Evolutionary conservation across 2,329 filamentous ascomycete genomes (phyloP).

Genomic region (Neonectria magnoliae): DNA sequence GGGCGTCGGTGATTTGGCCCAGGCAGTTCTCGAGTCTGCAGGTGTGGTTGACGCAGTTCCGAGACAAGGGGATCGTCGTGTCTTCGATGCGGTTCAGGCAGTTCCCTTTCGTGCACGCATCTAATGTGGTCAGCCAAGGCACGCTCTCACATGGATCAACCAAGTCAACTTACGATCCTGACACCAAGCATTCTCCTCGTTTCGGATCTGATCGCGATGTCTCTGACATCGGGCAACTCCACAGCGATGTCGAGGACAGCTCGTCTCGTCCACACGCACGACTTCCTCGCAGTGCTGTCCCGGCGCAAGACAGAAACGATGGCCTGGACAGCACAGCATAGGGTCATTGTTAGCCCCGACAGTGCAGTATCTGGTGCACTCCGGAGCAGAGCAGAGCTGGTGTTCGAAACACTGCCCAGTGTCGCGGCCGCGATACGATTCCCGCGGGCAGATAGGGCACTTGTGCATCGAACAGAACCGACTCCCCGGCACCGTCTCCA

Average conservation of each 20-base stretch:
- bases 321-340: constrained; percentile 18
- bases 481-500: constrained; percentile 6
- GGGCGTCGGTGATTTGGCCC: neutral
- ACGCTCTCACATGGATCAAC: rapidly evolving
- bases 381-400: constrained; percentile 26
- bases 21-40: constrained; percentile 17
- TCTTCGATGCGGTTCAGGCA: constrained; percentile 7
- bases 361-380: constrained; percentile 7
- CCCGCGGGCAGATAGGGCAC: constrained; percentile 3
- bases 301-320: constrained; percentile 22
- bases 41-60: constrained; percentile 21
- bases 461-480: constrained; percentile 15
- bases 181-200: constrained; percentile 20
- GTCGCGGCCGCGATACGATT: neutral
- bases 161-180: constrained; percentile 25
- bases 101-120: constrained; percentile 19
- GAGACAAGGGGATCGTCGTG: constrained; percentile 3
- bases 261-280: constrained; percentile 7
- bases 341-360: neutral
- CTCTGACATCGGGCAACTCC: constrained; percentile 3
- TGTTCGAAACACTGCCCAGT: constrained; percentile 17
- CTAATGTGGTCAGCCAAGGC: constrained; percentile 21
- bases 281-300: constrained; percentile 16
- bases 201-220: constrained; percentile 11
- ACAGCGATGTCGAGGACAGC: constrained; percentile 27